These are phyloP conservation scores for Salix arbutifolia DNA, from an alignment of 345 rosid genomes.

Conservation along the genomic window DNA sequence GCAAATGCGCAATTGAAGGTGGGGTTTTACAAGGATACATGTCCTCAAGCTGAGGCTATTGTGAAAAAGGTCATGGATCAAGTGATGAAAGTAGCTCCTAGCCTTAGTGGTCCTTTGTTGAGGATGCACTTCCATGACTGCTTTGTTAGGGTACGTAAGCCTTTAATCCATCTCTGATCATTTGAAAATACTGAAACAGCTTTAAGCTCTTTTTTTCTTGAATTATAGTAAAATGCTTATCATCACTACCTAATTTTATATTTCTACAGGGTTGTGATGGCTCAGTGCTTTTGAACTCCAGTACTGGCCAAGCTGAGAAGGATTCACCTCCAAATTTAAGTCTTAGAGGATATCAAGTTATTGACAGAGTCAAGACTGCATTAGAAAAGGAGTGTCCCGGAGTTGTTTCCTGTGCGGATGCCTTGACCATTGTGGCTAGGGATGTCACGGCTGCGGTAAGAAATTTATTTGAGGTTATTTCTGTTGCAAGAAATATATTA, in stretches of 20 bases:
- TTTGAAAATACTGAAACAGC: background rate
- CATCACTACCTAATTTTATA: background rate
- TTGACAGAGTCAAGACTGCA: slow-evolving; percentile 55
- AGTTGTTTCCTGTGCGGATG: slow-evolving; percentile 76
- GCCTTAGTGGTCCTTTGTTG: slow-evolving; percentile 55
- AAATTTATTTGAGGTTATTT: background rate
- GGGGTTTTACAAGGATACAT: slow-evolving; percentile 48
- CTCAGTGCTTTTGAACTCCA: slow-evolving; percentile 57
- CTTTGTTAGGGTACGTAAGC: slow-evolving; percentile 47
- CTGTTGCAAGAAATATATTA: background rate
- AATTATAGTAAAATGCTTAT: background rate
- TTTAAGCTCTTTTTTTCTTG: background rate
- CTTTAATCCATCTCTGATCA: background rate
- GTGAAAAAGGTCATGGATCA: slow-evolving; percentile 26
- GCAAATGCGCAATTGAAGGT: slow-evolving; percentile 44
- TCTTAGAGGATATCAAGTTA: slow-evolving; percentile 55
- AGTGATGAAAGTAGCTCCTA: slow-evolving; percentile 36
- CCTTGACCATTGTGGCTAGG: slow-evolving; percentile 60
- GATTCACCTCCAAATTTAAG: slow-evolving; percentile 41
- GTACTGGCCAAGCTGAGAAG: slow-evolving; percentile 49
- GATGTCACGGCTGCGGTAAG: slow-evolving; percentile 48
- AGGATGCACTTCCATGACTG: slow-evolving; percentile 86
- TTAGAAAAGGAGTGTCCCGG: slow-evolving; percentile 68
- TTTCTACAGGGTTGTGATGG: slow-evolving; percentile 74
- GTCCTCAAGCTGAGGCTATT: slow-evolving; percentile 47